phyloP scores from a whole-genome alignment of 164 flowering plant species.

The Sedum album region DNA sequence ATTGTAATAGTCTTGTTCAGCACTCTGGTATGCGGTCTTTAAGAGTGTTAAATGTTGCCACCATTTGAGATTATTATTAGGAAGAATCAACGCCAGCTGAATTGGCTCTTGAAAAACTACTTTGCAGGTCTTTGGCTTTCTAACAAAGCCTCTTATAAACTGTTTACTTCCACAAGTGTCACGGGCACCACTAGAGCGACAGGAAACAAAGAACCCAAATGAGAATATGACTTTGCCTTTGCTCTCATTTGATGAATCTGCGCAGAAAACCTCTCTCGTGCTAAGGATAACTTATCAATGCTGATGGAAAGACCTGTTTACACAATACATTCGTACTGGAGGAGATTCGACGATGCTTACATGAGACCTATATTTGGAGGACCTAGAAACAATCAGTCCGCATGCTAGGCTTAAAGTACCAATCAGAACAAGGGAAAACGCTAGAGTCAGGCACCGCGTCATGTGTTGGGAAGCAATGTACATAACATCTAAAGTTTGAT shows the following conservation, averaged over 20 bases:
- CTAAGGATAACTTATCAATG: constrained; percentile 60
- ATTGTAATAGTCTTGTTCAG: constrained; percentile 68
- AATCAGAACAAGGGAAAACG: too few relatives aligned
- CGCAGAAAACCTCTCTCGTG: constrained; percentile 46
- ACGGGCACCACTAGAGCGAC: constrained; percentile 2
- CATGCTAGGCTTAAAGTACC: background rate
- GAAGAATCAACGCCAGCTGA: too few relatives aligned
- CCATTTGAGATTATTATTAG: too few relatives aligned
- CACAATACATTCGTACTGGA: constrained; percentile 78
- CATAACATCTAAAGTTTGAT: too few relatives aligned
- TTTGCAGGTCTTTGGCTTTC: constrained; percentile 65
- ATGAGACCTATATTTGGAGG: constrained; percentile 94
- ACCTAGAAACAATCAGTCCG: constrained; percentile 16
- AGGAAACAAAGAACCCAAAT: constrained; percentile 25
- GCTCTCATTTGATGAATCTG: constrained; percentile 53
- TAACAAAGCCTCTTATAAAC: constrained; percentile 61
- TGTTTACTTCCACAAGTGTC: constrained; percentile 36
- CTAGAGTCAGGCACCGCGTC: too few relatives aligned
- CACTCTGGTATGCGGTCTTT: constrained; percentile 74
- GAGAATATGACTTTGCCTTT: constrained; percentile 52
- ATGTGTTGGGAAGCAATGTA: too few relatives aligned
- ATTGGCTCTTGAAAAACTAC: background rate
- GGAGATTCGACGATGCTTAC: constrained; percentile 75
- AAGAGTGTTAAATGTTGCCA: too few relatives aligned
- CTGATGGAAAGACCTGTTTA: constrained; percentile 65